Conservation (phyloP, 148 eudicot species). For the Cornus kousa region DNA sequence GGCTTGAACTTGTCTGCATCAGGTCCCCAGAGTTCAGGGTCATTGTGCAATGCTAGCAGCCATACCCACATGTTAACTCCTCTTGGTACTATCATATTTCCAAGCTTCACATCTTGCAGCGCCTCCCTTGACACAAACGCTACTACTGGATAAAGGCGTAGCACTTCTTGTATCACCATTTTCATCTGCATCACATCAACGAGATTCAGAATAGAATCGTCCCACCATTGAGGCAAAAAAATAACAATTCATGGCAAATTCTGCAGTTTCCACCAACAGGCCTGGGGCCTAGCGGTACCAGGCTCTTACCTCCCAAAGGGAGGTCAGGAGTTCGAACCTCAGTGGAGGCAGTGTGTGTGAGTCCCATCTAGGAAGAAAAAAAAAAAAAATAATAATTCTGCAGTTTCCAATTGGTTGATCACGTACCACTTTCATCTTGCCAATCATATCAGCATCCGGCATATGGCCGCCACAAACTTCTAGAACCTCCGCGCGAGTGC, state of each 20-base stretch:
- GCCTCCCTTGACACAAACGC: background rate
- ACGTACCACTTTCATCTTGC: slow-evolving; percentile 1
- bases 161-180: background rate
- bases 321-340: too few species aligned
- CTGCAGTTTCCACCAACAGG: background rate
- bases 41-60: background rate
- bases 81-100: background rate
- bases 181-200: background rate
- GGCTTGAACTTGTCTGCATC: background rate
- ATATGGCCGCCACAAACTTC: background rate
- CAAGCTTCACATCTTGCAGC: background rate
- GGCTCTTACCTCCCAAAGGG: too few species aligned
- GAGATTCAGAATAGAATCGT: too few species aligned
- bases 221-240: background rate
- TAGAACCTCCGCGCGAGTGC: background rate
- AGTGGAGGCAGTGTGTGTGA: too few species aligned
- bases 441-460: background rate
- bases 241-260: background rate
- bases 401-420: background rate
- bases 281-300: too few species aligned
- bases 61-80: background rate
- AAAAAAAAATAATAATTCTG: too few species aligned
- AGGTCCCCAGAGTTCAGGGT: background rate
- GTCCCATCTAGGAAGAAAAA: too few species aligned
- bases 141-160: background rate